Conservation (phyloP, 805 yeast species). For the Nakazawaea anatomiae region DNA sequence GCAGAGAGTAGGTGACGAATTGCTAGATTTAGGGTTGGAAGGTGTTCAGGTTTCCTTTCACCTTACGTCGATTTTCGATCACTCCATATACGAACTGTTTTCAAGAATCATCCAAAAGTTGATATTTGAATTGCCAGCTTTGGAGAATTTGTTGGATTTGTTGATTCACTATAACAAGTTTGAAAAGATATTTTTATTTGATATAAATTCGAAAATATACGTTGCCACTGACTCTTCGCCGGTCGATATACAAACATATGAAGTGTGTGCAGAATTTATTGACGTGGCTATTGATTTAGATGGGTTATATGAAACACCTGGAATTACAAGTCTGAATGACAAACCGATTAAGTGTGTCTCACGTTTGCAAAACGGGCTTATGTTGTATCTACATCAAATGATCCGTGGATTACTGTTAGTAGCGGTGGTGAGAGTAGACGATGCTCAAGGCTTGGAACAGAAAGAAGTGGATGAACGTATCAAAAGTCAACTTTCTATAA, state of each 20-base stretch:
- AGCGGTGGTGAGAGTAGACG: conserved; percentile 71
- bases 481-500: conserved; percentile 50
- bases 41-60: conserved; percentile 90
- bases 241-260: conserved; percentile 91
- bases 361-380: conserved; percentile 75
- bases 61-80: conserved; percentile 90
- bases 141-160: conserved; percentile 85
- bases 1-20: conserved; percentile 92
- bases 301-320: conserved; percentile 45
- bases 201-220: conserved; percentile 86
- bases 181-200: conserved; percentile 90
- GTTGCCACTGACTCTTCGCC: conserved; percentile 96
- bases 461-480: conserved; percentile 26
- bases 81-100: conserved; percentile 92
- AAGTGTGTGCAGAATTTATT: conserved; percentile 94
- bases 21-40: conserved; percentile 82
- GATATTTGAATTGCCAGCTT: conserved; percentile 79
- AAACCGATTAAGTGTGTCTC: conserved; percentile 52
- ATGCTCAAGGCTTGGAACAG: conserved; percentile 17
- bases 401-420: conserved; percentile 89
- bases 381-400: conserved; percentile 83
- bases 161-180: conserved; percentile 84
- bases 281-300: conserved; percentile 90
- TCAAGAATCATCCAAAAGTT: conserved; percentile 88
- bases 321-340: neutral